phyloP scores from a whole-genome alignment of 495 filamentous ascomycete genomes.

The Penicillium steckii region DNA sequence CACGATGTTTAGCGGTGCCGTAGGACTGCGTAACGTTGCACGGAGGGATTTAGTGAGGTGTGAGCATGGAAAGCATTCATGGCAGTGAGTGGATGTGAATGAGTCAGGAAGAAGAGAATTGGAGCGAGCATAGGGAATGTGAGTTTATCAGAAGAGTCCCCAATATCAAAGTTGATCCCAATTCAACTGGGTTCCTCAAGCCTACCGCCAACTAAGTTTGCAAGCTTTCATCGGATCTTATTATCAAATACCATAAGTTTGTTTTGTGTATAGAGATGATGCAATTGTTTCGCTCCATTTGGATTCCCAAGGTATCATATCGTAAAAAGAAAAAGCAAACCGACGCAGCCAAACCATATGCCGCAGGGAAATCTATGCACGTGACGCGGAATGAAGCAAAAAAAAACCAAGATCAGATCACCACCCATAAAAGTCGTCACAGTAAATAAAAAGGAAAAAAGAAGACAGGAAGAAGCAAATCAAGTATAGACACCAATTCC shows the following conservation, averaged over 20 bases:
- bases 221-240: neutral
- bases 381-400: slow-evolving; percentile 10
- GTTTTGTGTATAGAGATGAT: slow-evolving; percentile 3
- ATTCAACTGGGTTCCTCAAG: neutral
- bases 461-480: neutral
- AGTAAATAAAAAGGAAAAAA: slow-evolving; percentile 1
- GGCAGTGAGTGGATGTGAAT: neutral
- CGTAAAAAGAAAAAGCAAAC: slow-evolving; percentile 18
- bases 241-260: neutral
- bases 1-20: neutral
- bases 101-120: neutral
- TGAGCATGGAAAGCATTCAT: neutral
- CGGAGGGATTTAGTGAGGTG: slow-evolving; percentile 3
- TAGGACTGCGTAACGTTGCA: slow-evolving; percentile 21
- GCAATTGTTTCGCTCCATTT: slow-evolving; percentile 10
- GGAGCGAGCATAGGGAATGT: too few species aligned
- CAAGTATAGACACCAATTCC: slow-evolving; percentile 3
- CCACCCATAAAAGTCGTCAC: slow-evolving; percentile 21
- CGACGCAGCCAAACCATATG: slow-evolving; percentile 19
- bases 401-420: slow-evolving; percentile 14
- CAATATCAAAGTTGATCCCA: neutral
- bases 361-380: slow-evolving; percentile 24
- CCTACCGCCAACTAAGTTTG: neutral
- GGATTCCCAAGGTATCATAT: slow-evolving; percentile 28
- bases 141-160: neutral